These are phyloP conservation scores for Mycosphaerelloides madeirae DNA, from an alignment of 2,329 filamentous ascomycete genomes.

Conservation along the genomic window DNA sequence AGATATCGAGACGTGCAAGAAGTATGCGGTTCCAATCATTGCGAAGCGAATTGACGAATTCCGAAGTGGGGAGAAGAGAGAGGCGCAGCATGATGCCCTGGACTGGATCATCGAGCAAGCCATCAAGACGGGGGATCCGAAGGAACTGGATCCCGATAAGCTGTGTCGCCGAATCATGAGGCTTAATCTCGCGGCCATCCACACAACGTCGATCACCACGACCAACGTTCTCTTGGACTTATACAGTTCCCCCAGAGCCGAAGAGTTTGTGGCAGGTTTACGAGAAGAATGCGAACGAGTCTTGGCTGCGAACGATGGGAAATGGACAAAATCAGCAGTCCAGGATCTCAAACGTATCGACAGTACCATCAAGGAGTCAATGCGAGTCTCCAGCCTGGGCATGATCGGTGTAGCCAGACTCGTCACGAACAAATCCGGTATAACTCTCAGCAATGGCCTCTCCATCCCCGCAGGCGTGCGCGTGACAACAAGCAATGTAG, in stretches of 20 bases:
- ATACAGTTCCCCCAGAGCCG: conserved; percentile 13
- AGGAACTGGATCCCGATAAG: conserved; percentile 10
- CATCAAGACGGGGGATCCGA: conserved; percentile 2
- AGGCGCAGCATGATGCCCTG: conserved; percentile 6
- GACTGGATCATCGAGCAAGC: conserved; percentile 16
- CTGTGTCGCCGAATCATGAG: conserved; percentile 15
- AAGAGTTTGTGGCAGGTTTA: conserved; percentile 16
- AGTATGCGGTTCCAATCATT: conserved; percentile 5
- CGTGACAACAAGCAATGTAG: conserved; percentile 16
- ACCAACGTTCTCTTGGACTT: conserved; percentile 23
- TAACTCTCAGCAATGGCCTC: conserved; percentile 22
- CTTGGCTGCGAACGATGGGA: conserved; percentile 10
- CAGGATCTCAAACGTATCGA: conserved; percentile 21
- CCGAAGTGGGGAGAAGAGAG: neutral
- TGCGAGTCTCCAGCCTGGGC: conserved; percentile 17
- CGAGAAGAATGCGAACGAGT: conserved; percentile 21
- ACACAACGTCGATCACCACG: conserved; percentile 22
- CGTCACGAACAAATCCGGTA: conserved; percentile 22
- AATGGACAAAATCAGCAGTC: conserved; percentile 22
- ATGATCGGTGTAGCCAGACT: conserved; percentile 15
- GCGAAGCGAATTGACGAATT: conserved; percentile 3
- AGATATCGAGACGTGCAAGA: conserved; percentile 3
- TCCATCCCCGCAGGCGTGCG: conserved; percentile 22
- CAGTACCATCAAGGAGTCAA: conserved; percentile 27
- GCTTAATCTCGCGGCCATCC: conserved; percentile 24